These are phyloP conservation scores for Megacollybia platyphylla DNA, from an alignment of 1,284 basidiomycete genomes.

Conservation along the genomic window DNA sequence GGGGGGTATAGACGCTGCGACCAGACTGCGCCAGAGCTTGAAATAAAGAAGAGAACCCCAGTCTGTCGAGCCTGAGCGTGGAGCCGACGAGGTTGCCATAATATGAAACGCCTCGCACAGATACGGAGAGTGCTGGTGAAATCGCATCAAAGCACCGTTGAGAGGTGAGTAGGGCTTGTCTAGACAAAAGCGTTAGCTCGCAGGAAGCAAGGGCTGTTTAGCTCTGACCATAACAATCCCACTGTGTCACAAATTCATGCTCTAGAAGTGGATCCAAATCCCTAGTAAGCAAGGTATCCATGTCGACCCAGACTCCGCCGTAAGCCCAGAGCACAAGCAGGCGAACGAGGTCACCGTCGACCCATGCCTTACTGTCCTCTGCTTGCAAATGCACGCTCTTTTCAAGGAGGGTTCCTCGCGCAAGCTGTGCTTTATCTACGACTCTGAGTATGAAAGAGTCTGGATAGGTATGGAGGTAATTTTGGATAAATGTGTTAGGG, in stretches of 20 bases:
- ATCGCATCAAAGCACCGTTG: conserved; percentile 91
- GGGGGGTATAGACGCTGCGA: conserved; percentile 60
- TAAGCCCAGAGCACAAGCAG: conserved; percentile 80
- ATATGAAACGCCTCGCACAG: conserved; percentile 91
- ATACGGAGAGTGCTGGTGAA: conserved; percentile 78
- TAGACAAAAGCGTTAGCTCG: conserved; percentile 15
- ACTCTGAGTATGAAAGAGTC: conserved; percentile 56
- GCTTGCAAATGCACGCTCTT: conserved; percentile 41
- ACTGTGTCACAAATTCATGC: conserved; percentile 90
- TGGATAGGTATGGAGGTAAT: conserved; percentile 52
- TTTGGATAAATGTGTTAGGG: conserved; percentile 43
- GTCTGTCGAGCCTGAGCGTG: conserved; percentile 71
- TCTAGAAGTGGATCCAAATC: conserved; percentile 76
- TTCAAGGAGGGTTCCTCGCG: conserved; percentile 65
- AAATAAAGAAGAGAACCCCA: conserved; percentile 88
- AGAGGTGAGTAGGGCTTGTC: conserved; percentile 80
- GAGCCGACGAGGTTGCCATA: conserved; percentile 65
- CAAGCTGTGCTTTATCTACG: conserved; percentile 57
- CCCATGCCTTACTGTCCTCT: conserved; percentile 75
- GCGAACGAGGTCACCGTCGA: conserved; percentile 85
- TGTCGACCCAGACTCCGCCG: conserved; percentile 91
- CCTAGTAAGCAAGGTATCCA: conserved; percentile 83
- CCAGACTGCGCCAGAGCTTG: conserved; percentile 75
- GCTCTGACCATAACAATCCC: conserved; percentile 86
- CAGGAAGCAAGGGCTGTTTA: background rate